Conservation (phyloP, 495 filamentous ascomycete genomes). For the Filosporella fistucella region DNA sequence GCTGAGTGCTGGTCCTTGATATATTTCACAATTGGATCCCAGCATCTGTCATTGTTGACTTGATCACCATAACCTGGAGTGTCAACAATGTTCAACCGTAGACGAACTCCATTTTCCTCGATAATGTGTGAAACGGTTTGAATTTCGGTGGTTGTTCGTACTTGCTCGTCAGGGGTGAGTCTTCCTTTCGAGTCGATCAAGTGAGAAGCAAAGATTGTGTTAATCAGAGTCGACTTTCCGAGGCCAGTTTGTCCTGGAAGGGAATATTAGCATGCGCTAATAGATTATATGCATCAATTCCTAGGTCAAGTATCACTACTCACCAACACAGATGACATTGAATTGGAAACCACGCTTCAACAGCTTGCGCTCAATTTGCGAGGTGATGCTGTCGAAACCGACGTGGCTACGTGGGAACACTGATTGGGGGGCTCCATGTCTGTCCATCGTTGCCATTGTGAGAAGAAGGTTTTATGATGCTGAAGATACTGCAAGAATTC, state of each 20-base stretch:
- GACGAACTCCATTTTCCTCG: constrained; percentile 98
- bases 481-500: too few relatives aligned
- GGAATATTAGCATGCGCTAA: constrained; percentile 28
- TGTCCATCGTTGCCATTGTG: constrained; percentile 23
- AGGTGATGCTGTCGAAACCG: constrained; percentile 98
- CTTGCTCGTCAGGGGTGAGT: constrained; percentile 82
- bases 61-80: constrained; percentile 98
- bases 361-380: constrained; percentile 97
- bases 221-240: constrained; percentile 98
- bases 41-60: constrained; percentile 99
- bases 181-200: constrained; percentile 98
- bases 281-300: neutral
- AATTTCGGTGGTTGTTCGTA: constrained; percentile 96
- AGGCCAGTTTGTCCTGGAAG: constrained; percentile 89
- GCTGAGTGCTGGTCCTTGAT: constrained; percentile 99
- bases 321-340: constrained; percentile 99
- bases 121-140: constrained; percentile 97
- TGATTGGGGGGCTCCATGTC: constrained; percentile 31
- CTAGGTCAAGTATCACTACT: constrained; percentile 32
- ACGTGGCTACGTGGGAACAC: constrained; percentile 96
- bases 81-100: constrained; percentile 95
- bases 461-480: constrained; percentile 7
- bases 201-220: constrained; percentile 99
- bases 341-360: constrained; percentile 99
- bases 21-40: constrained; percentile 99